Evolutionary conservation across 2,329 filamentous ascomycete genomes (phyloP), one percentile per base, ranked within the genome.

Genomic region (Botrytis aclada): DNA sequence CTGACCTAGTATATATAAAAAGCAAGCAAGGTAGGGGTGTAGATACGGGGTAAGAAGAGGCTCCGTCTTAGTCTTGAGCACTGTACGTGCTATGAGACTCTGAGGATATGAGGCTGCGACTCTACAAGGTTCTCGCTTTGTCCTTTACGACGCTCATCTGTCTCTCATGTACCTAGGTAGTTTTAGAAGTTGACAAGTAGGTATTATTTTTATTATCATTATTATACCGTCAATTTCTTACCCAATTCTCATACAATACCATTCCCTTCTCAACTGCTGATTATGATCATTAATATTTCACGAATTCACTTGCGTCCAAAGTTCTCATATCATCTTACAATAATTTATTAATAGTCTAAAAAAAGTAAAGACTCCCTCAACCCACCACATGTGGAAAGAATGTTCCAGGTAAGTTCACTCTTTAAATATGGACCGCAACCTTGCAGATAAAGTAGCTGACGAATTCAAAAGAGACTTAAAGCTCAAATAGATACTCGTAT

Each of bases 401-500:
- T 81, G 79, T 80, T 81, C 77, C 79, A 80, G 77, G 80, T 80
- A 78, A 25, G 34, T 65, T 69, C 54, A n/a, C 70, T 51, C 65
- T 43, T n/a, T 60, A 34, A 71, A 61, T 61, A 61, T 61, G 70
- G 63, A 61, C 34, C 70, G 56, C 51, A 69, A 56, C 70, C 63
- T 51, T 69, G 51, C 63, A 37, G 51, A 69, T 60, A 47, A 41
- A 47, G 51, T 51, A n/a, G 63, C 63, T 72, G 54, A 72, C 63
- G 51, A 51, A 51, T 72, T 72, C 37, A 29, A 74, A 81, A 96
- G 92, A 89, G 93, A 85, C 86, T 97, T 78, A 93, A 93, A 84
- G 93, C 92, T 79, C 92, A 92, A 74, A 94, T 97, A 81, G 93
- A 97, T 81, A 90, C 90, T 79, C 92, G 92, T 79, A 96, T 98